Evolutionary conservation across 352 stramenopile genomes (phyloP), one percentile per base, ranked within the genome.

Genomic region (Globisporangium middletonii): DNA sequence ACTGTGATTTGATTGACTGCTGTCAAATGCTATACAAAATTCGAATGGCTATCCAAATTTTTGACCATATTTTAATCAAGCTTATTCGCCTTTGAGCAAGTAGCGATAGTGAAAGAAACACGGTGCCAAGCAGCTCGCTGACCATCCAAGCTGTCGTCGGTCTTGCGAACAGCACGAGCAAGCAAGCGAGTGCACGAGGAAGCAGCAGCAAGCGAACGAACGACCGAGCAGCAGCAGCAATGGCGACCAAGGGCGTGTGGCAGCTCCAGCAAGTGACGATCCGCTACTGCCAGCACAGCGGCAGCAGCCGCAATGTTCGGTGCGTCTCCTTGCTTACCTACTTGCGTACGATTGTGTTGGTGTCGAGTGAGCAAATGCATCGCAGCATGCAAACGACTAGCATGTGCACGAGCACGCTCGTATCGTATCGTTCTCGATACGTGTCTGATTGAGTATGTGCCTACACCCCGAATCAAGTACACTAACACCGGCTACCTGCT

Each of bases 221-320:
- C 43, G 19, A 18, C 5, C 18, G 13, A 57, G 15, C 54, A 41
- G 46, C 23, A 52, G 26, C 23, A 52, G 26, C 37, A 27, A 90
- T 90, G 79, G 79, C 79, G 67, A 90, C 79, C 51, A 80, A 83
- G 43, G 79, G 79, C 53, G 76, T 88, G 64, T 90, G 79, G 79
- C 79, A 90, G 62, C 68, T 90, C 49, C 79, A 90, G 71, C 63
- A 90, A 64, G 65, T 90, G 64, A 90, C 79, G 65, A 87, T 90
- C 57, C 79, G 79, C 49, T 90, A 90, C 77, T 90, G 79, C 60
- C 79, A 90, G 64, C 71, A 90, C 64, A 64, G 79, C 46, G 79
- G 79, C 52, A 90, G 79, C 71, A 95, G 86, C 68, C 78, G 79
- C 59, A 76, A 92, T 61, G 68, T 93, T 43, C 68, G 83, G 70